Evolutionary conservation across 306 rosid genomes (phyloP), one percentile per base, ranked within the genome.

Genomic region (Trichosanthes cucumerina): DNA sequence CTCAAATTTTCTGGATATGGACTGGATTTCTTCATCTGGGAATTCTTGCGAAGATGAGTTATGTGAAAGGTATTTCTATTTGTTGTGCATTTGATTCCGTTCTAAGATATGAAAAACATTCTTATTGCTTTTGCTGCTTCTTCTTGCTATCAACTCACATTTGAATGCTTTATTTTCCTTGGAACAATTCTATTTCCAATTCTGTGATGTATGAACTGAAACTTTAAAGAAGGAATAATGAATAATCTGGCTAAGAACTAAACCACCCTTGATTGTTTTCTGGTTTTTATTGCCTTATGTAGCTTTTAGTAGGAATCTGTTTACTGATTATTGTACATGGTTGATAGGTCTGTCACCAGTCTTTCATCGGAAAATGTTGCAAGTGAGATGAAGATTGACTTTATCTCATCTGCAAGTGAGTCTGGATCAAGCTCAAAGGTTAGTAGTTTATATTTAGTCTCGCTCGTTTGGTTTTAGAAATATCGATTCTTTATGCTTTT

Each of bases 11-110:
- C 83, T 89, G 74, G 93, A 96, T 79, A 79, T 79, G 41, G 97
- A 87, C 57, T 91, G 97, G 94, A 86, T 91, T 81, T 92, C 99
- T 76, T 86, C 98, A 15, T 91, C 98, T 19, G 98, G 86, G 85
- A 93, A 90, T 87, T 93, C 99, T 49, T 87, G 91, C 84, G 98
- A 95, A 90, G 97, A 92, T 76, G 99, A 92, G 66, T 56, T 80
- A 57, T 84, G 79, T 79, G 93, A 81, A 81, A 86, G 99, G 99
- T 92, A 86, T 80, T 84, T 80, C 33, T 49, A 31, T 44, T 38
- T 7, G 14, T 53, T 72, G 58, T 70, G 34, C 76, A 63, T 56
- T n/a, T n/a, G n/a, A n/a, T n/a, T 34, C 49, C 18, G 21, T 23
- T 44, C 7, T 44, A 70, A 9, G 21, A 70, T 70, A 1, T 70